Evolutionary conservation across 2,329 filamentous ascomycete species (phyloP), one percentile per base, ranked within the genome.

Genomic region (Pseudodiploospora longispora): DNA sequence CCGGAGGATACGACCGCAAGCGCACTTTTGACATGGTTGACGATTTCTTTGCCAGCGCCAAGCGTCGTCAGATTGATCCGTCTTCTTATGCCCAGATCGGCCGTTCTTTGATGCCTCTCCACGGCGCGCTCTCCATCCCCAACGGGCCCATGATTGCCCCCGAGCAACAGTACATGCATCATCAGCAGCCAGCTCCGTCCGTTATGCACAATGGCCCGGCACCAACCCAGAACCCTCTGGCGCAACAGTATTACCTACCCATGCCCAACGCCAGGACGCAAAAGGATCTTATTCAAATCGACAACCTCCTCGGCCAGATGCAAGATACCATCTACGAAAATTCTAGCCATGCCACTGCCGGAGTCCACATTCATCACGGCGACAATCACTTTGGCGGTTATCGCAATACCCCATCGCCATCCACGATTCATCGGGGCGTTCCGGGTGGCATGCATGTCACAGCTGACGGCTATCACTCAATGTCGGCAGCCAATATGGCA

Each of bases 261-360:
- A 88, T 95, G 72, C 82, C 82, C 39, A 94, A 89, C 57, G 76
- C 94, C 44, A 83, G 91, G 59, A 96, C 90, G 40, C 95, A 97
- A 76, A 89, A 82, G 62, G 93, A 98, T 62, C 74, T 98, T 36
- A 72, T 95, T 62, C 89, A 95, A 62, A 90, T 97, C 58, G 93
- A 97, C 63, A 85, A 89, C 59, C 87, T 97, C 63, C 78, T 98
- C 44, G 89, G 95, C 67, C 88, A 96, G 67, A 91, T 97, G 75
- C 90, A 96, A 67, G 83, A 85, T 52, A 96, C 91, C 38, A 88
- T 97, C 40, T 97, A 97, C 61, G 93, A 97, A 68, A 95, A 84
- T 63, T 83, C 89, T 44, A 87, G 82, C 55, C 83, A 89, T 41
- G 83, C 88, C 30, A 87, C 87, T 3, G 83, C 85, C 36, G 85